A percentile compares a stretch with the other conserved stretches of the same genome.
Evolutionary conservation across 495 filamentous ascomycete genomes (phyloP).

Genomic region (Penicillium paxilli): DNA sequence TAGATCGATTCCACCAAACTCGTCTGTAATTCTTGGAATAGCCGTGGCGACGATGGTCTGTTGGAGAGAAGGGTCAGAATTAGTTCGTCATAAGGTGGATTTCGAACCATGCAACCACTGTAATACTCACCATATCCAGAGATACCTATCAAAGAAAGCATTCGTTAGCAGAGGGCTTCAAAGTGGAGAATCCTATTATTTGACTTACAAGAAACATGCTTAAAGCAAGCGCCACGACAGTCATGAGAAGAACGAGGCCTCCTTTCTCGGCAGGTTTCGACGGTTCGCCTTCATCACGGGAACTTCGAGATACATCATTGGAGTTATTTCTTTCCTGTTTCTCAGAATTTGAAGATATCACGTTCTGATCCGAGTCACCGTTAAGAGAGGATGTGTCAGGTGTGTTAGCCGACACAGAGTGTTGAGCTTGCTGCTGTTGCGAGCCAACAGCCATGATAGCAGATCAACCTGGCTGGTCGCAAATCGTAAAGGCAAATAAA

Average conservation of each 20-base stretch:
- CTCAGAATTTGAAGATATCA: neutral
- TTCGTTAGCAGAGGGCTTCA: no score
- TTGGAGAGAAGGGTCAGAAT: neutral
- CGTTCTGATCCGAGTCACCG: no score
- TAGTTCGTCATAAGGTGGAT: no score
- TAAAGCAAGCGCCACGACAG: neutral
- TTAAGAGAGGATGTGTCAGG: no score
- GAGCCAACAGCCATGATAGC: no score
- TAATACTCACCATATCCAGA: neutral
- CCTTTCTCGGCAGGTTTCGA: neutral
- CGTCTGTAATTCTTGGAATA: conserved; percentile 23
- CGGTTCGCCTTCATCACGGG: neutral
- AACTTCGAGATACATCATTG: neutral
- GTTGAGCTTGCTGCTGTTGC: no score
- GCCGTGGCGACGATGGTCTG: conserved; percentile 15
- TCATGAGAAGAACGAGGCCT: neutral
- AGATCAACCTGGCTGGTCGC: no score
- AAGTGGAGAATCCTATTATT: no score
- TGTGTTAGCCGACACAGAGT: no score
- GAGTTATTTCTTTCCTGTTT: neutral
- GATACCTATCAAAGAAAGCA: neutral
- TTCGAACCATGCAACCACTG: no score
- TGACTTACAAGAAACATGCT: neutral
- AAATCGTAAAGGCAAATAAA: no score
- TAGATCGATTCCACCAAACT: conserved; percentile 28